phyloP scores from a whole-genome alignment of 768 basidiomycete species.

The Cubamyces lactineus region DNA sequence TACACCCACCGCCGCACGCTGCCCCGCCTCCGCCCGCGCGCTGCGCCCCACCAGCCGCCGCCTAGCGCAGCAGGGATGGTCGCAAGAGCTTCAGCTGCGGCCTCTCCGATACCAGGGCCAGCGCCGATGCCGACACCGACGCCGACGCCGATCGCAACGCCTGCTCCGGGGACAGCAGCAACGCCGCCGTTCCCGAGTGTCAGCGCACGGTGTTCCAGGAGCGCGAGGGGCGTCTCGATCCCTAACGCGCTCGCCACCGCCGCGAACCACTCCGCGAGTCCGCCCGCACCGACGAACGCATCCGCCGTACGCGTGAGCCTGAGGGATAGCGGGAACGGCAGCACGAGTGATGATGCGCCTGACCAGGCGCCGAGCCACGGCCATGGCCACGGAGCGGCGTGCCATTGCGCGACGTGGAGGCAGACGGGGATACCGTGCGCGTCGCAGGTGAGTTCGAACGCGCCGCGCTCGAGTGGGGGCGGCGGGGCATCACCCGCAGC shows the following conservation, averaged over 20 bases:
- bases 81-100: background rate
- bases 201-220: slow-evolving; percentile 12
- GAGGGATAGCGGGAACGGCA: slow-evolving; percentile 39
- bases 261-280: slow-evolving; percentile 21
- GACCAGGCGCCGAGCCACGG: slow-evolving; percentile 39
- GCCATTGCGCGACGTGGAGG: slow-evolving; percentile 55
- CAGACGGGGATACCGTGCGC: slow-evolving; percentile 64
- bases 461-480: slow-evolving; percentile 48
- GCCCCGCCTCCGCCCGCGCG: slow-evolving; percentile 14
- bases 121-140: slow-evolving; percentile 2
- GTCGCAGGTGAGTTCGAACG: slow-evolving; percentile 60
- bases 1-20: slow-evolving; percentile 33
- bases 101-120: no score
- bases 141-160: background rate
- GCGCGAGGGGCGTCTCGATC: slow-evolving; percentile 6
- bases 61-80: background rate
- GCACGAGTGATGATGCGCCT: slow-evolving; percentile 2
- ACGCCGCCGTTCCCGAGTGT: slow-evolving; percentile 5
- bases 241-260: slow-evolving; percentile 14
- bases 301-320: slow-evolving; percentile 1
- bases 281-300: background rate
- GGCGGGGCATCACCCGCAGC: slow-evolving; percentile 37
- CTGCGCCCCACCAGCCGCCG: slow-evolving; percentile 10
- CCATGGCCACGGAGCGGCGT: slow-evolving; percentile 49
- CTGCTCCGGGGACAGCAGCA: background rate